These are phyloP conservation scores for Amoeboradix gromovi DNA, from an alignment of 371 early-diverging fungal species.

Conservation along the genomic window DNA sequence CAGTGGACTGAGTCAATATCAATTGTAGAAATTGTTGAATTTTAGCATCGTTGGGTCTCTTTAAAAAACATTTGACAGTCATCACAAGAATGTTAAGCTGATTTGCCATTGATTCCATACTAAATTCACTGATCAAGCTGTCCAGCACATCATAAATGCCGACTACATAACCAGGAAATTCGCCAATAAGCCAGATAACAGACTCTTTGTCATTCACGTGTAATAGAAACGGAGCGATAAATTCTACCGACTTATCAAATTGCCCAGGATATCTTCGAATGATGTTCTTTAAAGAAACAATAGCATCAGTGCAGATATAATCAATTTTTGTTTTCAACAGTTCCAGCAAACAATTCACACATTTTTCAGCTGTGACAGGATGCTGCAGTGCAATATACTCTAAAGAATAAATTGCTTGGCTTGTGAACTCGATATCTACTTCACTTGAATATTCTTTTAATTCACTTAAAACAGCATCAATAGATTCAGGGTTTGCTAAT, in stretches of 20 bases:
- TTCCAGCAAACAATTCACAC: conserved; percentile 51
- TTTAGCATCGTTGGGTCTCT: neutral
- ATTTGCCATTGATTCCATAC: too few species aligned
- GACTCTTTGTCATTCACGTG: conserved; percentile 19
- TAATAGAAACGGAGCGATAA: too few species aligned
- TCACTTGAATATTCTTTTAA: conserved; percentile 77
- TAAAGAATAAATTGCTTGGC: conserved; percentile 63
- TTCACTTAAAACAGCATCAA: conserved; percentile 54
- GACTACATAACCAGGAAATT: conserved; percentile 8
- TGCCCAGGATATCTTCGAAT: conserved; percentile 78
- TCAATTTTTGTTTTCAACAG: conserved; percentile 61
- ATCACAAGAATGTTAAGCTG: neutral
- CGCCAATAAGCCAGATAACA: conserved; percentile 27
- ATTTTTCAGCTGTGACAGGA: conserved; percentile 41
- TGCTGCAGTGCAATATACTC: conserved; percentile 73
- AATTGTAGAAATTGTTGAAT: conserved; percentile 1
- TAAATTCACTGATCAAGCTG: too few species aligned
- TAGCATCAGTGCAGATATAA: conserved; percentile 75
- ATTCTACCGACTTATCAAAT: too few species aligned
- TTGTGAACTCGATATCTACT: conserved; percentile 80
- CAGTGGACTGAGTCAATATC: neutral
- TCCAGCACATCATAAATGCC: too few species aligned
- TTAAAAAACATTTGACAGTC: neutral
- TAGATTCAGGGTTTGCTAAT: conserved; percentile 39
- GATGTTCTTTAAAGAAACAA: conserved; percentile 47